Evolutionary conservation across 73 alveolate genomes (phyloP).

Genomic region (Uronychia binucleata): DNA sequence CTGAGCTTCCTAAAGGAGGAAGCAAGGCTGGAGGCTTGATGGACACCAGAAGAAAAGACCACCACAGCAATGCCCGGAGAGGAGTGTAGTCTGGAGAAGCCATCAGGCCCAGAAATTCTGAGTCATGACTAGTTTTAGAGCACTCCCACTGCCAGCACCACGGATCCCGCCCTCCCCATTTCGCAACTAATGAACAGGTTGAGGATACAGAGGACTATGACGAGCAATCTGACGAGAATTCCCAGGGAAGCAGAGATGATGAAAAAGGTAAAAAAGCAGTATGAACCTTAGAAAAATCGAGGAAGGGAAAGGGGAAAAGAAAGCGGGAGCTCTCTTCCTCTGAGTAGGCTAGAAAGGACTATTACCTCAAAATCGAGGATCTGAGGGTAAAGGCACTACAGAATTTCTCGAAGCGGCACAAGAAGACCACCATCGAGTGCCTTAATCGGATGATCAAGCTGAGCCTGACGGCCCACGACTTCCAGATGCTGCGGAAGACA

Average conservation of each 20-base stretch:
- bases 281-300: no score
- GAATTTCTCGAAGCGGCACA: neutral
- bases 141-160: no score
- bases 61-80: neutral
- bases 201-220: no score
- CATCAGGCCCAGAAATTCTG: no score
- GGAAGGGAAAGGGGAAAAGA: neutral
- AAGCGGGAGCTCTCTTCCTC: constrained; percentile 13
- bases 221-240: no score
- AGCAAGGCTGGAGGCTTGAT: no score
- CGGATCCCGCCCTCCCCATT: no score
- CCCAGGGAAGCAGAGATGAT: no score
- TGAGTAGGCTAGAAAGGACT: constrained; percentile 5
- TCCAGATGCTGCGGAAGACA: neutral
- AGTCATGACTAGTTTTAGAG: no score
- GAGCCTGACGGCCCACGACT: constrained; percentile 18
- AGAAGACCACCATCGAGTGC: neutral
- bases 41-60: neutral
- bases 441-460: constrained; percentile 1
- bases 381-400: constrained; percentile 12
- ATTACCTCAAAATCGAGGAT: constrained; percentile 15
- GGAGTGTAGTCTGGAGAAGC: neutral
- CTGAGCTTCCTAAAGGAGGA: no score
- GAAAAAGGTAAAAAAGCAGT: no score
- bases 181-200: no score